Percentiles rank a stretch among this genome's conserved stretches.
These are phyloP conservation scores for Pichia norvegensis DNA, from an alignment of 1,139 yeast species.

Conservation along the genomic window DNA sequence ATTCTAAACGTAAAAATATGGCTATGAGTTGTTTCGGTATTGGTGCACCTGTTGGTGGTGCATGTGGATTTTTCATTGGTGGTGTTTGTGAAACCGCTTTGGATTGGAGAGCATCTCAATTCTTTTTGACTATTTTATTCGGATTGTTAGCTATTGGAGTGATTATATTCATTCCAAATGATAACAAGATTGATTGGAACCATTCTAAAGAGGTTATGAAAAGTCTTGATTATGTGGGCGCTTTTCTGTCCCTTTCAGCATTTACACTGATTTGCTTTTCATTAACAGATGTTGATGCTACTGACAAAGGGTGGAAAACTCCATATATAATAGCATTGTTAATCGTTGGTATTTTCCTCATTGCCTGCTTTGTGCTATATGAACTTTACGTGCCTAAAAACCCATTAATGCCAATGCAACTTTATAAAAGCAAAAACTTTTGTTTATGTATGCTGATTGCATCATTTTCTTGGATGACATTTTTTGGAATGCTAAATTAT, in stretches of 20 bases:
- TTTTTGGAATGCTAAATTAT: conserved; percentile 33
- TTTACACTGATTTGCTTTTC: conserved; percentile 36
- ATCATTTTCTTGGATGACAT: conserved; percentile 33
- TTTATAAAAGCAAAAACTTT: conserved; percentile 34
- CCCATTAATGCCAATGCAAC: conserved; percentile 40
- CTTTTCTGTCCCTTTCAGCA: conserved; percentile 32
- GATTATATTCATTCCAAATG: conserved; percentile 29
- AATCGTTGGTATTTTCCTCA: conserved; percentile 31
- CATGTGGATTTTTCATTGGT: conserved; percentile 34
- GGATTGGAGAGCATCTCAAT: conserved; percentile 36
- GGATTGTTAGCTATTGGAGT: conserved; percentile 26
- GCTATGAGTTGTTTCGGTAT: conserved; percentile 38
- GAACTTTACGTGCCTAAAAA: conserved; percentile 32
- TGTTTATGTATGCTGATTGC: conserved; percentile 32
- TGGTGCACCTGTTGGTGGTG: conserved; percentile 41
- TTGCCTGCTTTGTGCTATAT: conserved; percentile 32
- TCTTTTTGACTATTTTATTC: conserved; percentile 33
- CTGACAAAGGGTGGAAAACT: conserved; percentile 37
- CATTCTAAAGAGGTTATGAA: conserved; percentile 22
- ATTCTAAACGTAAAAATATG: conserved; percentile 33
- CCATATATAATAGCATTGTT: conserved; percentile 38
- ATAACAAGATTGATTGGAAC: conserved; percentile 22
- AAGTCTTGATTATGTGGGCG: conserved; percentile 34
- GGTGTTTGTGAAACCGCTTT: conserved; percentile 35
- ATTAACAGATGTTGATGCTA: conserved; percentile 34